Base-by-base conservation (phyloP, 306 rosid species). In the Lathyrus tuberosus region DNA sequence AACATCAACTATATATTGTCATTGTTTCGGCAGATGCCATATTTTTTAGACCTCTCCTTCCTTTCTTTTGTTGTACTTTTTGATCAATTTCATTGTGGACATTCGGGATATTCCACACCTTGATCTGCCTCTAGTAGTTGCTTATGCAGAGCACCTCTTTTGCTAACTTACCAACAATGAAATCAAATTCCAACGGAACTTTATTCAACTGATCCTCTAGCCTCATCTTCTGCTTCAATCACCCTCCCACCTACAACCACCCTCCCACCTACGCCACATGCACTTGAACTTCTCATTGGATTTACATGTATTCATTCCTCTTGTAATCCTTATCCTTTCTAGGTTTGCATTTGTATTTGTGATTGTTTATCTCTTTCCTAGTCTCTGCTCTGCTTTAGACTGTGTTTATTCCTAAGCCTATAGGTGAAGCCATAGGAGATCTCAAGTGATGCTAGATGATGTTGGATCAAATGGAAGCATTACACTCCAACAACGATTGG, bases 331-430 rank as follows among this genome's bases (percentile, higher is more conserved):
- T 4, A 17, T 38, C 16, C 15, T 17, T 4, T 33, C 11, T 13
- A 62, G 16, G 16, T 3, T 10, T 62, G 10, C 5, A 17, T 16
- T 9, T 11, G 18, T 6, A 2, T 16, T 16, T 61, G 30, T 62
- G 7, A 15, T 24, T 10, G 16, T 11, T 11, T 62, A 10, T n/a
- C 12, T 4, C 7, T 16, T 31, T 8, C 8, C 13, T 61, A 8
- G 10, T 61, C 16, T 60, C 28, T 17, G 20, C 3, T n/a, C n/a
- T n/a, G n/a, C n/a, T 60, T 15, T 16, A 6, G 65, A 26, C 30
- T 26, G 30, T 33, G 47, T 61, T 24, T 61, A 61, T 61, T 30
- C 67, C 28, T 16, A 37, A 37, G 67, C 24, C 48, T 15, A 35
- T 20, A 60, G 8, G 30, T 37, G 66, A 38, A 16, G 48, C 28